Conservation (phyloP, 1,284 basidiomycete species). For the Ustilago shanxiensis region DNA sequence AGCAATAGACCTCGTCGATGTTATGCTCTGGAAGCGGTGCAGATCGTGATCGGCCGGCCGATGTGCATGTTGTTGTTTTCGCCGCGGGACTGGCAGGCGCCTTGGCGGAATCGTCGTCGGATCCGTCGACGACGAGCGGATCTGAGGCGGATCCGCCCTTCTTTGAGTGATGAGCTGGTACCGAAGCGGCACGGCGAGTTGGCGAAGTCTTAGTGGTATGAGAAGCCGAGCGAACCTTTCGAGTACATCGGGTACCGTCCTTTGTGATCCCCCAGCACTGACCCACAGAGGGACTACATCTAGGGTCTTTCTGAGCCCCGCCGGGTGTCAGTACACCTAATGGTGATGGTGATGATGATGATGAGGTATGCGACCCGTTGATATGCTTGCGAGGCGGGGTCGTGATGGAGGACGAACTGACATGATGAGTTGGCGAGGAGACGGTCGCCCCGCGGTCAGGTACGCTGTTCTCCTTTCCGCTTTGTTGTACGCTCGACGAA, state of each 20-base stretch:
- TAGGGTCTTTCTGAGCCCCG: constrained; percentile 17
- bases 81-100: background rate
- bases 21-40: constrained; percentile 7
- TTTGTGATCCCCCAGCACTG: constrained; percentile 62
- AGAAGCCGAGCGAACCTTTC: constrained; percentile 9
- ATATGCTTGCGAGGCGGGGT: background rate
- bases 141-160: background rate
- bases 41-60: background rate
- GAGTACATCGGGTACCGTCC: constrained; percentile 52
- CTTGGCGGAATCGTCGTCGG: constrained; percentile 6
- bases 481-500: too few species aligned
- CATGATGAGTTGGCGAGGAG: too few species aligned
- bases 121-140: constrained; percentile 26
- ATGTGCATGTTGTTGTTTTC: background rate
- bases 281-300: constrained; percentile 23
- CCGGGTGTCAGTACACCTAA: constrained; percentile 8
- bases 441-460: too few species aligned
- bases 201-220: background rate
- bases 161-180: constrained; percentile 1
- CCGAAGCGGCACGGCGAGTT: constrained; percentile 8
- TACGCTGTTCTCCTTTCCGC: background rate
- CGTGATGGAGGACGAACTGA: background rate
- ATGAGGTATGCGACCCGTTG: too few species aligned
- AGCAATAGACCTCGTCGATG: constrained; percentile 46
- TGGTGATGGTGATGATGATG: background rate